A percentile compares a stretch with the other conserved stretches of the same genome.
These are phyloP conservation scores for Atkinsonella texensis DNA, from an alignment of 2,329 filamentous ascomycete species.

Conservation along the genomic window DNA sequence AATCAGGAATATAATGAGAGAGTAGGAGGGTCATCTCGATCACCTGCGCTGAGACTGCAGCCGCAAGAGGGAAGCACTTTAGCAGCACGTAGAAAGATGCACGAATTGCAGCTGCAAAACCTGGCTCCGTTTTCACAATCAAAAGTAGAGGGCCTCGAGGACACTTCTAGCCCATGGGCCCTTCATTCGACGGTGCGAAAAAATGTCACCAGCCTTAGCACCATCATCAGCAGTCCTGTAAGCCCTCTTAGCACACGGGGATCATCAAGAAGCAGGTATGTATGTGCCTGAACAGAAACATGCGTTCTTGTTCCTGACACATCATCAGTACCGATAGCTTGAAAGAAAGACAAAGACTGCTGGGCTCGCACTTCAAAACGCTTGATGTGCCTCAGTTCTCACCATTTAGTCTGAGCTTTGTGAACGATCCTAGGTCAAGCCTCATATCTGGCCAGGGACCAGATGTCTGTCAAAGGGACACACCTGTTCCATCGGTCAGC, in stretches of 20 bases:
- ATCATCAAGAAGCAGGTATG: background rate
- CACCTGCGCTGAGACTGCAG: background rate
- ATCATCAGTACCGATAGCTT: background rate
- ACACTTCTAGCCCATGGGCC: background rate
- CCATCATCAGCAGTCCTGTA: background rate
- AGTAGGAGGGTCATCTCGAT: background rate
- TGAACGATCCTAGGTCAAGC: conserved; percentile 9
- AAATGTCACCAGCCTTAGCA: background rate
- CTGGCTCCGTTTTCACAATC: background rate
- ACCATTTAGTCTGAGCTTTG: conserved; percentile 1
- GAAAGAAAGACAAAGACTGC: background rate
- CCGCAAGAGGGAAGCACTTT: background rate
- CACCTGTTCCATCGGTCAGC: background rate
- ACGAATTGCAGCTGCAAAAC: background rate
- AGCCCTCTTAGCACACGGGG: background rate
- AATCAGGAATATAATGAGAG: background rate
- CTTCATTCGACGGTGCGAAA: too few relatives aligned
- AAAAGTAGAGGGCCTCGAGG: background rate
- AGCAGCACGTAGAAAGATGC: background rate
- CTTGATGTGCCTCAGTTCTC: background rate
- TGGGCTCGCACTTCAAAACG: background rate
- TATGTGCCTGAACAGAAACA: background rate
- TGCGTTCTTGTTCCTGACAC: background rate
- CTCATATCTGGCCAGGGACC: background rate
- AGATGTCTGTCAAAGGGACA: background rate